Conservation (phyloP, 2,329 filamentous ascomycete species). For the Colletotrichum higginsianum region DNA sequence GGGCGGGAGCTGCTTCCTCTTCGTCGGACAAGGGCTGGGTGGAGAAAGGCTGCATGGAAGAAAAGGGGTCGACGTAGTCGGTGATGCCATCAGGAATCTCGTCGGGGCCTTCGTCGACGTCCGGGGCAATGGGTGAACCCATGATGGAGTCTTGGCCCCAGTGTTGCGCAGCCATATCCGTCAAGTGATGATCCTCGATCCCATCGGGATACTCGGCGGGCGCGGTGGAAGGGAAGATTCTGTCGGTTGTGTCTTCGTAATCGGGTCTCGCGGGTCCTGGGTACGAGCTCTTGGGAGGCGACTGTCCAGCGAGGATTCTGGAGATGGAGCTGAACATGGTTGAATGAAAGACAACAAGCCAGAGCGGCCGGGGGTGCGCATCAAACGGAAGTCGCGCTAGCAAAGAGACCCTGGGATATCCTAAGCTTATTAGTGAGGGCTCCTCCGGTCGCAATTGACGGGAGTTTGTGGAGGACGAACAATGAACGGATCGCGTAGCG, state of each 20-base stretch:
- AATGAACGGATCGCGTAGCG: neutral
- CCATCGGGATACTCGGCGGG: conserved; percentile 20
- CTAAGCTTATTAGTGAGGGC: neutral
- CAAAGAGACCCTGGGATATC: too few relatives aligned
- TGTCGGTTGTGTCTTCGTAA: neutral
- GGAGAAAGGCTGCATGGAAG: conserved; percentile 35
- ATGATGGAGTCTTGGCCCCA: neutral
- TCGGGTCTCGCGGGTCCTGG: conserved; percentile 32
- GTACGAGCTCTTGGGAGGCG: conserved; percentile 35
- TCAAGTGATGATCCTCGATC: conserved; percentile 16
- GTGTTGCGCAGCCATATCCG: conserved; percentile 7
- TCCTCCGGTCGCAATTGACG: conserved; percentile 2
- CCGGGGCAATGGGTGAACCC: neutral
- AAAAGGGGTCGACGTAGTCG: conserved; percentile 36
- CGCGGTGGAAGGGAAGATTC: conserved; percentile 26
- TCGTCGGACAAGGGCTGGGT: conserved; percentile 16
- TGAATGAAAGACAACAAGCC: neutral
- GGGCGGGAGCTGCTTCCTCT: neutral
- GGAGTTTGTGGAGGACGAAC: conserved; percentile 3
- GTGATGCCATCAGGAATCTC: conserved; percentile 4
- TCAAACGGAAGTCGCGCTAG: neutral
- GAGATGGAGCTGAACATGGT: conserved; percentile 39
- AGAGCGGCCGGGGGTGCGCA: neutral
- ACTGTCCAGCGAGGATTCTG: conserved; percentile 17
- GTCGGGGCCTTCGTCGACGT: conserved; percentile 10